phyloP scores from a whole-genome alignment of 2,329 filamentous ascomycete species.

The Capronia coronata region DNA sequence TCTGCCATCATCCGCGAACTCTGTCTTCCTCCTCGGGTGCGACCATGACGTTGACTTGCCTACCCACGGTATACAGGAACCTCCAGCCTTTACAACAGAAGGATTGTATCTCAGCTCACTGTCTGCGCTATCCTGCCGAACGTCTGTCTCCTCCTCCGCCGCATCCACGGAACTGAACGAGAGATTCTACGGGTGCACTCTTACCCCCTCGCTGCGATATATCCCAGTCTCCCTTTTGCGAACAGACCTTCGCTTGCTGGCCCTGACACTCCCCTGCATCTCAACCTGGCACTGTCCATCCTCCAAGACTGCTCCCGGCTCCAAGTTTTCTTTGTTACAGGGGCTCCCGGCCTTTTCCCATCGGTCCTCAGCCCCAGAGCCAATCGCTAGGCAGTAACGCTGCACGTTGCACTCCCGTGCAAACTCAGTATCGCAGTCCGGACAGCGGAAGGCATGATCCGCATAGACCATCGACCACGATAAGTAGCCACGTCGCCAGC shows the following conservation, averaged over 20 bases:
- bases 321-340: constrained; percentile 7
- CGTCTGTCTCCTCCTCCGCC: too few relatives aligned
- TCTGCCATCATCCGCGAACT: not conserved
- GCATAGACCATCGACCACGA: constrained; percentile 15
- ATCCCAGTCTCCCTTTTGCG: too few relatives aligned
- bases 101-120: too few relatives aligned
- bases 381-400: constrained; percentile 17
- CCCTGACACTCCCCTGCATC: not conserved
- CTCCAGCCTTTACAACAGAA: not conserved
- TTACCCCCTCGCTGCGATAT: too few relatives aligned
- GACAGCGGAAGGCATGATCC: constrained; percentile 18
- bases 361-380: constrained; percentile 1
- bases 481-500: constrained; percentile 17
- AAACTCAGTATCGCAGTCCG: constrained; percentile 12
- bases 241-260: not conserved
- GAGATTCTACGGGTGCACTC: too few relatives aligned
- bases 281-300: constrained; percentile 1
- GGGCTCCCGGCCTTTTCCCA: constrained; percentile 4
- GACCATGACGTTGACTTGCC: not conserved
- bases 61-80: not conserved
- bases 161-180: too few relatives aligned
- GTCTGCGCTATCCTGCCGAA: too few relatives aligned
- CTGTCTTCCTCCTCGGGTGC: not conserved
- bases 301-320: constrained; percentile 2
- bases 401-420: constrained; percentile 20